Percentiles rank a stretch among this genome's conserved stretches.
These are phyloP conservation scores for Cadophora luteo-olivacea DNA, from an alignment of 2,329 filamentous ascomycete genomes.

Conservation along the genomic window DNA sequence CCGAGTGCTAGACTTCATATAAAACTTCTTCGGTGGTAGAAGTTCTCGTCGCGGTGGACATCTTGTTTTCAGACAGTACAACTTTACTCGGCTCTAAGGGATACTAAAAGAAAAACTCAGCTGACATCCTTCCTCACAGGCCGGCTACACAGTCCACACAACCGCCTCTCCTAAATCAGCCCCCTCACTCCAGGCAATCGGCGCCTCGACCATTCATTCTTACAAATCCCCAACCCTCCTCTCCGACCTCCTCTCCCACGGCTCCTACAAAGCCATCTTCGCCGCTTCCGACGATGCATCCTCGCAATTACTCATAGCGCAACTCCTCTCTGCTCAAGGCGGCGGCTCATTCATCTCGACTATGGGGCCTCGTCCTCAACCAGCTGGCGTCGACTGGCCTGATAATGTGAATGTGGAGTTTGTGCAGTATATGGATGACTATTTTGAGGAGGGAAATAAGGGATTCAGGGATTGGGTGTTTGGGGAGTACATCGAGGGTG, in stretches of 20 bases:
- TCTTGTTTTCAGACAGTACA: no score
- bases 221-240: neutral
- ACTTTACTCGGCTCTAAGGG: no score
- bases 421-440: constrained; percentile 6
- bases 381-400: neutral
- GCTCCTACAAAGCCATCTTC: neutral
- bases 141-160: constrained; percentile 1
- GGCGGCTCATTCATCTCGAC: neutral
- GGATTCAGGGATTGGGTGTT: neutral
- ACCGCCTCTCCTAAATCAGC: neutral
- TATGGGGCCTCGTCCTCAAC: neutral
- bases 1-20: no score
- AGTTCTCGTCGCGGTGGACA: no score
- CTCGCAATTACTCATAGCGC: neutral
- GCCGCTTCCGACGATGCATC: neutral
- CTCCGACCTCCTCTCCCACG: neutral
- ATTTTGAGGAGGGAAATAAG: neutral
- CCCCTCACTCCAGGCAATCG: no score
- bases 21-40: no score
- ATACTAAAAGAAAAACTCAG: no score
- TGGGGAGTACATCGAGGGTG: neutral
- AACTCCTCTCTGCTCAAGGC: neutral
- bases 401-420: neutral
- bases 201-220: neutral
- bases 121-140: neutral